A percentile compares a stretch with the other conserved stretches of the same genome.
Conservation (phyloP, 768 basidiomycete genomes). For the Suillus americanus region DNA sequence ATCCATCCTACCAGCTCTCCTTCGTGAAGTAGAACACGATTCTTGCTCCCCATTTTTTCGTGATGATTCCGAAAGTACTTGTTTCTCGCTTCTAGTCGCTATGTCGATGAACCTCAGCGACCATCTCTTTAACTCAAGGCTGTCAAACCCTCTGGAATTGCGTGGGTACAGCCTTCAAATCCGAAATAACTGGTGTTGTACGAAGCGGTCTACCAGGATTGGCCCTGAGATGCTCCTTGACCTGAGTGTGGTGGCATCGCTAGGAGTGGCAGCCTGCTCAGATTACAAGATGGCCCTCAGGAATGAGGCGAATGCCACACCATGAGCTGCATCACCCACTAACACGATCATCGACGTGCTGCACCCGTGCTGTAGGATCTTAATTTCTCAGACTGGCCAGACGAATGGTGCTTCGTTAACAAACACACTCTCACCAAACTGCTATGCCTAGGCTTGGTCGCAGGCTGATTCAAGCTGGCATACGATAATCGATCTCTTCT, state of each 20-base stretch:
- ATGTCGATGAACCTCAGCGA: no score
- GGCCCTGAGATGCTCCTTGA: slow-evolving; percentile 31
- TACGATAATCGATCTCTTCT: no score
- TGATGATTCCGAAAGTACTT: no score
- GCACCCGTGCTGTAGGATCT: slow-evolving; percentile 25
- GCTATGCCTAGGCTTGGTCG: slow-evolving; percentile 28
- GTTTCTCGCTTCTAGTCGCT: no score
- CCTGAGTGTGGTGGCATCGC: slow-evolving; percentile 29
- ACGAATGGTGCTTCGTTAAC: slow-evolving; percentile 19
- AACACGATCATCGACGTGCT: slow-evolving; percentile 25
- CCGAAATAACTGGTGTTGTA: no score
- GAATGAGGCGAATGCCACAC: slow-evolving; percentile 13
- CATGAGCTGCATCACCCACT: slow-evolving; percentile 32
- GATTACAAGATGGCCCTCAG: not conserved
- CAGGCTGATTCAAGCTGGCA: slow-evolving; percentile 14
- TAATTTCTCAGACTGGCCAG: slow-evolving; percentile 29
- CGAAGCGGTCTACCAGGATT: slow-evolving; percentile 25
- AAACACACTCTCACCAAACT: slow-evolving; percentile 23
- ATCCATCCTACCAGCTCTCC: no score
- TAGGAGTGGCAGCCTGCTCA: slow-evolving; percentile 2
- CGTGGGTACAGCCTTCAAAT: no score
- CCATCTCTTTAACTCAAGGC: no score
- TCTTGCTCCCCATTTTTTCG: no score
- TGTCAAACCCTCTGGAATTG: no score
- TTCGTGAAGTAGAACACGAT: no score